Percentiles rank a stretch among this genome's conserved stretches.
These are phyloP conservation scores for Digitaria exilis DNA, from an alignment of 202 grass and related monocot genomes.

Conservation along the genomic window DNA sequence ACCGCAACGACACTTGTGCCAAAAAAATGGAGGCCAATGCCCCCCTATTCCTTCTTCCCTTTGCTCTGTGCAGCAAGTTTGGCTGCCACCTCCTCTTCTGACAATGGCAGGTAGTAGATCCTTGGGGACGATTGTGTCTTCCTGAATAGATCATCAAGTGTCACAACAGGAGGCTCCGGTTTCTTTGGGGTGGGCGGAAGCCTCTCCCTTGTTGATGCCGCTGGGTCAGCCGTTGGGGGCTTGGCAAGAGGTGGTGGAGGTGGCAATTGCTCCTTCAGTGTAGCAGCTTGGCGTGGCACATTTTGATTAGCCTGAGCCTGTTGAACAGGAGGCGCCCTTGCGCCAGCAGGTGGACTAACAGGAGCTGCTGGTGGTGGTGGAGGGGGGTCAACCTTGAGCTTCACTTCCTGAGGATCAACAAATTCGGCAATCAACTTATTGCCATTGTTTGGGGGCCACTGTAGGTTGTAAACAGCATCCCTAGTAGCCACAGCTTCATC, in stretches of 20 bases:
- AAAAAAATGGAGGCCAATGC: no score
- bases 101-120: constrained; percentile 95
- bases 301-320: constrained; percentile 55
- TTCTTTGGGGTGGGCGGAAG: constrained; percentile 74
- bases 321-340: constrained; percentile 51
- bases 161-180: constrained; percentile 75
- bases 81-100: constrained; percentile 80
- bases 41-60: constrained; percentile 48
- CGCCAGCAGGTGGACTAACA: constrained; percentile 40
- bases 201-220: constrained; percentile 41
- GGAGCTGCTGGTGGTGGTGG: constrained; percentile 25
- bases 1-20: no score
- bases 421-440: constrained; percentile 92
- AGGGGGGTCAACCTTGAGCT: constrained; percentile 62
- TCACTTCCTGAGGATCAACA: constrained; percentile 92
- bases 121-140: constrained; percentile 91
- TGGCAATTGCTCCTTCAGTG: constrained; percentile 58
- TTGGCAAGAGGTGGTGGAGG: constrained; percentile 53
- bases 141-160: constrained; percentile 94
- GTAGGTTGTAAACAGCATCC: constrained; percentile 85
- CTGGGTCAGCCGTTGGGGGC: constrained; percentile 37
- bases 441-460: constrained; percentile 92
- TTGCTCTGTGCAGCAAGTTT: constrained; percentile 70
- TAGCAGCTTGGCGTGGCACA: constrained; percentile 43
- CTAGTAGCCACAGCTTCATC: constrained; percentile 93